Evolutionary conservation across 257 asterid species (phyloP).

Genomic region (Linaria vulgaris): DNA sequence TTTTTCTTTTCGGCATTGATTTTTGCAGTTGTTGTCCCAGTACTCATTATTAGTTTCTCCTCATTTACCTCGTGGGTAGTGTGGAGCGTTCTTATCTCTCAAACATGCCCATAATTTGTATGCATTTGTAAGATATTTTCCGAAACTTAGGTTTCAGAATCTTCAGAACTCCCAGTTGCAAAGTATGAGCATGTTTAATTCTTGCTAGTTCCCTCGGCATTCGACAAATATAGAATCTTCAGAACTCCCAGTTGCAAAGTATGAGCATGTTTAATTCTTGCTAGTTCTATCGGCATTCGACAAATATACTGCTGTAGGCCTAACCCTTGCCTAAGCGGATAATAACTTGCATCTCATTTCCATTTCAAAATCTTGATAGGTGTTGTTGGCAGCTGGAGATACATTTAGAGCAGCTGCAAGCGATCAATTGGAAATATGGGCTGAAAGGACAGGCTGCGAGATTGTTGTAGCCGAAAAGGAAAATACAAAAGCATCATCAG

Average conservation of each 20-base stretch:
- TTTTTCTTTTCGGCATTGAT: too few species aligned
- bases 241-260: neutral
- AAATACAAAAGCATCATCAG: constrained; percentile 85
- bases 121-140: too few species aligned
- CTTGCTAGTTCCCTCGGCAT: neutral
- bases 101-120: too few species aligned
- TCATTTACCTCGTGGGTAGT: too few species aligned
- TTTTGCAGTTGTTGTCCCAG: too few species aligned
- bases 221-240: neutral
- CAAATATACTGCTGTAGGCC: neutral
- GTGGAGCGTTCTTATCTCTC: too few species aligned
- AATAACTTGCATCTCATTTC: constrained; percentile 13
- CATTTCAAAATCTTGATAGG: constrained; percentile 39
- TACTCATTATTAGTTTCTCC: too few species aligned
- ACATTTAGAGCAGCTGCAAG: constrained; percentile 99
- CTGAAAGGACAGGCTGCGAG: constrained; percentile 92
- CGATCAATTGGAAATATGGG: constrained; percentile 95
- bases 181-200: neutral
- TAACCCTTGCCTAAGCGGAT: neutral
- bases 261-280: neutral
- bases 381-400: constrained; percentile 95
- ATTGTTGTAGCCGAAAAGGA: constrained; percentile 83
- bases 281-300: neutral
- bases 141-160: too few species aligned
- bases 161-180: neutral